Evolutionary conservation across 306 rosid genomes (phyloP).

Genomic region (Casuarina glauca): DNA sequence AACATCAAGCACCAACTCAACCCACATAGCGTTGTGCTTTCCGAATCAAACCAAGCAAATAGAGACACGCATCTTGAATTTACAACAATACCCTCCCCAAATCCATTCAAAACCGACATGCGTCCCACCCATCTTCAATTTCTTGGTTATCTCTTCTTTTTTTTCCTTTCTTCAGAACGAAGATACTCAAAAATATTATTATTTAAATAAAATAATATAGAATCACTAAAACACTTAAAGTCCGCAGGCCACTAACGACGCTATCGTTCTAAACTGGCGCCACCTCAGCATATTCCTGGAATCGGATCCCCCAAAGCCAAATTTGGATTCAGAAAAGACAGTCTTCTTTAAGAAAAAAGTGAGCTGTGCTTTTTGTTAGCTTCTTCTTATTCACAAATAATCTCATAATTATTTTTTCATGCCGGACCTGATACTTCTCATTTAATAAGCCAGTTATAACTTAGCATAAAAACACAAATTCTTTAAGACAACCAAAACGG

Average conservation of each 20-base stretch:
- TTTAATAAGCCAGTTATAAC: too few species aligned
- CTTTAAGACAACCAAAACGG: background rate
- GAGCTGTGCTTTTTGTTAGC: slow-evolving; percentile 41
- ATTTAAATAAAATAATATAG: background rate
- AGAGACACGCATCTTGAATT: background rate
- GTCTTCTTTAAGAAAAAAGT: slow-evolving; percentile 1
- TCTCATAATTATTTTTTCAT: background rate
- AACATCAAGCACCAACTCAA: background rate
- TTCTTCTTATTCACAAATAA: background rate
- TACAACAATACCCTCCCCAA: background rate
- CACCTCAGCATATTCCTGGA: slow-evolving; percentile 34
- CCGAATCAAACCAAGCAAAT: slow-evolving; percentile 10
- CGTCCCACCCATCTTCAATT: background rate
- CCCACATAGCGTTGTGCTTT: slow-evolving; percentile 1
- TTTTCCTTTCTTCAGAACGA: background rate
- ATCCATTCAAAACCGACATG: background rate
- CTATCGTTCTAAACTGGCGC: slow-evolving; percentile 26
- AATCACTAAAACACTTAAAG: background rate
- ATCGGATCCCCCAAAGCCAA: slow-evolving; percentile 28
- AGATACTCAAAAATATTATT: background rate
- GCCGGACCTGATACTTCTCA: too few species aligned
- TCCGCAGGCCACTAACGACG: background rate
- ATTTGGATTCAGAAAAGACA: slow-evolving; percentile 41
- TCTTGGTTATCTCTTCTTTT: background rate
- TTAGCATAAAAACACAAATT: background rate